Evolutionary conservation across 2,329 filamentous ascomycete species (phyloP).

Genomic region (Alternaria viburni): DNA sequence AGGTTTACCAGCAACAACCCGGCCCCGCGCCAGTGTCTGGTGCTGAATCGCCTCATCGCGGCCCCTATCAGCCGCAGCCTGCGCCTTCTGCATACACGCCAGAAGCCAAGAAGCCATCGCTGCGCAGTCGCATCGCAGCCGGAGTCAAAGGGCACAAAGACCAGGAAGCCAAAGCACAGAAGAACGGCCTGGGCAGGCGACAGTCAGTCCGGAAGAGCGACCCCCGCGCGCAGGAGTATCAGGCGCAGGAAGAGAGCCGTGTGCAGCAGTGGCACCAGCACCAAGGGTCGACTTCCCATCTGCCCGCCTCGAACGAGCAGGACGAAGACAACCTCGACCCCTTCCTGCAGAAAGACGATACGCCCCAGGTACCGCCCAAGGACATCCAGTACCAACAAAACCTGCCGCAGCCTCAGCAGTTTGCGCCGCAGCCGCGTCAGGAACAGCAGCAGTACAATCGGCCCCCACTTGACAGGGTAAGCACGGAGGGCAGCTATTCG

Average conservation of each 20-base stretch:
- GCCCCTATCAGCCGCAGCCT: conserved; percentile 32
- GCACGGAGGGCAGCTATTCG: conserved; percentile 48
- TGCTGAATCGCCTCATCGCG: conserved; percentile 32
- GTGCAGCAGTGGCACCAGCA: conserved; percentile 37
- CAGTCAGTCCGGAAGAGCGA: conserved; percentile 48
- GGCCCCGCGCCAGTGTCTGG: conserved; percentile 28
- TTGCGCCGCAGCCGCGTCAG: conserved; percentile 37
- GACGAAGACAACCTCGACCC: conserved; percentile 48
- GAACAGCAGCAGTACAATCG: conserved; percentile 42
- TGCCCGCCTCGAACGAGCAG: conserved; percentile 46
- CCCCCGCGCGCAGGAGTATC: conserved; percentile 34
- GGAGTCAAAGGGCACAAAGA: conserved; percentile 41
- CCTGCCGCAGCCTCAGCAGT: conserved; percentile 30
- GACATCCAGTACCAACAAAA: conserved; percentile 40
- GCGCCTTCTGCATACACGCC: conserved; percentile 17
- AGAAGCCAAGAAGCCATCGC: conserved; percentile 41
- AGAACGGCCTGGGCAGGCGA: conserved; percentile 40
- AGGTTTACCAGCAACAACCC: conserved; percentile 36
- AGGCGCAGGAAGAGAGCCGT: conserved; percentile 31
- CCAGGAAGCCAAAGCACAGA: conserved; percentile 39
- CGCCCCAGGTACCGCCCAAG: conserved; percentile 46
- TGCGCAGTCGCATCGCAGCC: conserved; percentile 42
- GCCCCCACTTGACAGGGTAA: conserved; percentile 48
- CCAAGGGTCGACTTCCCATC: conserved; percentile 40
- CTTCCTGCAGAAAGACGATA: conserved; percentile 44